Conservation (phyloP, 306 rosid genomes). For the Purshia tridentata region DNA sequence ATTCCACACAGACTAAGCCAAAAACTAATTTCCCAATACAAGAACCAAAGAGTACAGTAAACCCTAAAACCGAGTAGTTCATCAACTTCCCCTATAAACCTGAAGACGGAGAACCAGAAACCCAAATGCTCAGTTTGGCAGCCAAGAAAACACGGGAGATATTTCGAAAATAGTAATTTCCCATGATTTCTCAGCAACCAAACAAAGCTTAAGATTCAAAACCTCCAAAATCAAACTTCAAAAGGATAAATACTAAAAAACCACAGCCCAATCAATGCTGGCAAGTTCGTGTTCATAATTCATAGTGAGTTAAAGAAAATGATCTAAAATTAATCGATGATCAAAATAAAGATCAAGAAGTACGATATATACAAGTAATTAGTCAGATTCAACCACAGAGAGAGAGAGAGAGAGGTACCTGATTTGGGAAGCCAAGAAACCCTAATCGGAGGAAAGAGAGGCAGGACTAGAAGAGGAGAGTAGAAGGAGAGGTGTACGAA, state of each 20-base stretch:
- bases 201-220: slow-evolving; percentile 14
- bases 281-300: neutral
- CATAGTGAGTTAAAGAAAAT: neutral
- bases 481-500: neutral
- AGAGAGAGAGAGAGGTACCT: neutral
- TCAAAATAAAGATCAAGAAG: slow-evolving; percentile 7
- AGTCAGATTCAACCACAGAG: neutral
- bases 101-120: neutral
- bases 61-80: neutral
- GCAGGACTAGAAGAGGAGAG: slow-evolving; percentile 9
- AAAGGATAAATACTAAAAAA: neutral
- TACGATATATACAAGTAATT: neutral
- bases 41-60: neutral
- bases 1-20: neutral
- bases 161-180: neutral
- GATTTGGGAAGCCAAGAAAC: slow-evolving; percentile 20
- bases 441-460: neutral
- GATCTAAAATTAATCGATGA: neutral
- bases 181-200: slow-evolving; percentile 7
- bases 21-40: neutral
- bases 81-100: neutral
- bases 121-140: slow-evolving; percentile 29
- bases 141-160: neutral
- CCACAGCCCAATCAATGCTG: neutral
- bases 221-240: slow-evolving; percentile 7